Evolutionary conservation across 2,329 filamentous ascomycete genomes (phyloP).

Genomic region (Colletotrichum abscissum): DNA sequence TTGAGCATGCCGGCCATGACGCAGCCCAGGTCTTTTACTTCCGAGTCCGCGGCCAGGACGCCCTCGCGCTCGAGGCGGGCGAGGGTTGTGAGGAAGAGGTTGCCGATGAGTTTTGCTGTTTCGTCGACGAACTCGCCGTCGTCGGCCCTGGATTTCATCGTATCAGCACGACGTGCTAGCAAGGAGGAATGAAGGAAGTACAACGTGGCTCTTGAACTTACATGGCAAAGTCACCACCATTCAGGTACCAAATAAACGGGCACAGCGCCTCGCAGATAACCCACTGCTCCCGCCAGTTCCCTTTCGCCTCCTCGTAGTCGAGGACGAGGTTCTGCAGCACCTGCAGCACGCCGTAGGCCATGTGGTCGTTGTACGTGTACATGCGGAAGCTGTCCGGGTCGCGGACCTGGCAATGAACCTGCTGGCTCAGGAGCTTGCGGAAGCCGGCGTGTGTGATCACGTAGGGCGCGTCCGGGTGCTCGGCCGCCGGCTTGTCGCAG

Average conservation of each 20-base stretch:
- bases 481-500: constrained; percentile 35
- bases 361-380: constrained; percentile 56
- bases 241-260: constrained; percentile 42
- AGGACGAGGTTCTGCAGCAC: constrained; percentile 54
- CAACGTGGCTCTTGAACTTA: neutral
- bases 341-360: constrained; percentile 53
- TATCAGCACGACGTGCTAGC: too few species aligned
- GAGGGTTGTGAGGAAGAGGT: constrained; percentile 53
- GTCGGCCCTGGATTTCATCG: constrained; percentile 13
- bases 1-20: constrained; percentile 51
- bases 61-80: constrained; percentile 46
- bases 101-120: constrained; percentile 40
- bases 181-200: too few species aligned
- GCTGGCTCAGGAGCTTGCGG: constrained; percentile 23
- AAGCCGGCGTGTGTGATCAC: constrained; percentile 33
- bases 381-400: constrained; percentile 53
- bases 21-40: constrained; percentile 49
- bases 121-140: constrained; percentile 40
- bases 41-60: constrained; percentile 47
- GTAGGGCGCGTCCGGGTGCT: constrained; percentile 30
- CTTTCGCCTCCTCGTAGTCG: constrained; percentile 49
- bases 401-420: constrained; percentile 13
- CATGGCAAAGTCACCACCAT: constrained; percentile 19
- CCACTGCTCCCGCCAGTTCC: constrained; percentile 52
- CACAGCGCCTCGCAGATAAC: constrained; percentile 51